Percentiles rank a stretch among this genome's conserved stretches.
These are phyloP conservation scores for Thermomucor indicae-seudaticae DNA, from an alignment of 371 early-diverging fungal species.

Conservation along the genomic window DNA sequence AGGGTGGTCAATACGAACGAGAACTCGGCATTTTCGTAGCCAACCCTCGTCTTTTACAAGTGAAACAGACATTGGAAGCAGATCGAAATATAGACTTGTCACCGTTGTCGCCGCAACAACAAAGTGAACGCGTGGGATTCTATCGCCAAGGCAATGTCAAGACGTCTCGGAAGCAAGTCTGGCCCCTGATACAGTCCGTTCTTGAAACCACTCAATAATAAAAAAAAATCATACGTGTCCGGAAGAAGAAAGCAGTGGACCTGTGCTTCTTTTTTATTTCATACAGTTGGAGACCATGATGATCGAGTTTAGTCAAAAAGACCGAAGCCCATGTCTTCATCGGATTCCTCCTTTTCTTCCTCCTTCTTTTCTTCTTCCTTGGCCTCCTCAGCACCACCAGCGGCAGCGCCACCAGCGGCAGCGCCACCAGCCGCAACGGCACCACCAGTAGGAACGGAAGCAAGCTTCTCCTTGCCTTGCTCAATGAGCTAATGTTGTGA, in stretches of 20 bases:
- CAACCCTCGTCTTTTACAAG: conserved; percentile 10
- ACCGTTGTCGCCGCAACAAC: background rate
- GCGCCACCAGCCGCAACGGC: conserved; percentile 68
- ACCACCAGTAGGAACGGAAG: conserved; percentile 90
- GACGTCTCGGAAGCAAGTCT: conserved; percentile 68
- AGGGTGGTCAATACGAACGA: conserved; percentile 50
- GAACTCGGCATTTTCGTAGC: conserved; percentile 53
- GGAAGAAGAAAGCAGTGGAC: too few relatives aligned
- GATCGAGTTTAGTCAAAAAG: conserved; percentile 48
- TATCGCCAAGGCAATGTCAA: conserved; percentile 53
- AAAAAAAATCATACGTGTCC: too few relatives aligned
- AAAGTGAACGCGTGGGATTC: conserved; percentile 11
- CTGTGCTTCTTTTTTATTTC: too few relatives aligned
- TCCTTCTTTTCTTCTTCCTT: conserved; percentile 63
- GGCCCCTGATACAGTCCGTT: conserved; percentile 49
- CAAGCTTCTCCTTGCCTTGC: conserved; percentile 89
- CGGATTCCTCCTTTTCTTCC: conserved; percentile 88
- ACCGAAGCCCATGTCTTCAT: conserved; percentile 64
- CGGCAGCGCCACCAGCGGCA: conserved; percentile 51
- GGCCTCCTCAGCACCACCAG: conserved; percentile 48
- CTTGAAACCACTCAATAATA: too few relatives aligned
- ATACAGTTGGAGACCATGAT: too few relatives aligned
- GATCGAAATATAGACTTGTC: conserved; percentile 7
- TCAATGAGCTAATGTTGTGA: conserved; percentile 82
- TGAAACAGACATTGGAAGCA: conserved; percentile 26